Evolutionary conservation across 1,139 yeast species (phyloP).

Genomic region (Meyerozyma guilliermondii): DNA sequence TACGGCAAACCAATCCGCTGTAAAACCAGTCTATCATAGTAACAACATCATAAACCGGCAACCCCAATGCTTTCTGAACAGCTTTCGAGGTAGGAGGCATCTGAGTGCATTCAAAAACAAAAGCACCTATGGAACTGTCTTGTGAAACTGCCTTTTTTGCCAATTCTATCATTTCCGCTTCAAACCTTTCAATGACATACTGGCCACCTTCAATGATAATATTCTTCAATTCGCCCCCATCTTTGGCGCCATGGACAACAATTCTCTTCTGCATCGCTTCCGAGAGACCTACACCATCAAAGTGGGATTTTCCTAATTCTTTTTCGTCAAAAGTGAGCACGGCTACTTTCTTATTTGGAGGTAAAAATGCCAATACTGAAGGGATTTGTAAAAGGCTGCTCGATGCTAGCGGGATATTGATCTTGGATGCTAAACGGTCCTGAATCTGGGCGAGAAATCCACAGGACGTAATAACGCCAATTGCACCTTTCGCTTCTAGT

Average conservation of each 20-base stretch:
- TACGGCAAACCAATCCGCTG: background rate
- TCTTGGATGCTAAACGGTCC: conserved; percentile 11
- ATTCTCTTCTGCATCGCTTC: conserved; percentile 9
- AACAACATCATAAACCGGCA: conserved; percentile 20
- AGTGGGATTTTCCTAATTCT: conserved; percentile 18
- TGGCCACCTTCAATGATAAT: conserved; percentile 15
- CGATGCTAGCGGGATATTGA: conserved; percentile 23
- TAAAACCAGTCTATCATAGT: conserved; percentile 8
- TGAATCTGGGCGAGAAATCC: conserved; percentile 24
- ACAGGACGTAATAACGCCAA: conserved; percentile 17
- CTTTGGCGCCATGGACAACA: conserved; percentile 12
- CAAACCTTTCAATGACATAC: conserved; percentile 15
- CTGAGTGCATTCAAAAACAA: conserved; percentile 23
- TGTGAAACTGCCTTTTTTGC: conserved; percentile 10
- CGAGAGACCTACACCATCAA: conserved; percentile 20
- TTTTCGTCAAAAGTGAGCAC: conserved; percentile 23
- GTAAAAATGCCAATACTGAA: conserved; percentile 13
- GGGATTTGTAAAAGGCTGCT: conserved; percentile 24
- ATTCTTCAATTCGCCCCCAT: conserved; percentile 15
- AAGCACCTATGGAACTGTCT: conserved; percentile 14
- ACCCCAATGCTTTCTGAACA: conserved; percentile 9
- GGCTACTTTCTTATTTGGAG: conserved; percentile 16
- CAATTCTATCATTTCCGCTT: conserved; percentile 9
- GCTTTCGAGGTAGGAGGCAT: conserved; percentile 21
- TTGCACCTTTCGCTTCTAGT: conserved; percentile 15